These are phyloP conservation scores for Fusarium denticulatum DNA, from an alignment of 2,329 filamentous ascomycete genomes.

Conservation along the genomic window DNA sequence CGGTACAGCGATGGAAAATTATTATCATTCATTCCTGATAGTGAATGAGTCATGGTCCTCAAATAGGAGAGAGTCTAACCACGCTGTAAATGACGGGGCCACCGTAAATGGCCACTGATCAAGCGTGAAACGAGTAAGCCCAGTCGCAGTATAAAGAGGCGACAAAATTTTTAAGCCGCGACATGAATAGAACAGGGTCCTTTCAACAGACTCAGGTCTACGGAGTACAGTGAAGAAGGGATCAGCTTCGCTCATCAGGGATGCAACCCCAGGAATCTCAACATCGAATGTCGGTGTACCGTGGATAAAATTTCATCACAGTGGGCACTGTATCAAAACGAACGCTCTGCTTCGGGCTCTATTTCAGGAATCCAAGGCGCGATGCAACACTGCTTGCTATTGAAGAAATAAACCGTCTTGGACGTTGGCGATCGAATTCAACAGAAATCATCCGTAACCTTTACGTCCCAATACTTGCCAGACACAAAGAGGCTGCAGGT, in stretches of 20 bases:
- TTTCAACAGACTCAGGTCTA: slow-evolving; percentile 31
- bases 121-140: slow-evolving; percentile 10
- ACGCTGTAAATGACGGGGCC: background rate
- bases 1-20: background rate
- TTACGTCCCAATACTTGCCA: slow-evolving; percentile 12
- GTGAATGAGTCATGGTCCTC: slow-evolving; percentile 2
- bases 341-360: slow-evolving; percentile 14
- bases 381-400: slow-evolving; percentile 24
- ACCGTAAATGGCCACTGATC: slow-evolving; percentile 6
- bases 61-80: slow-evolving; percentile 7
- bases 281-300: slow-evolving; percentile 34
- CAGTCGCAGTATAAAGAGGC: slow-evolving; percentile 8
- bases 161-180: slow-evolving; percentile 15
- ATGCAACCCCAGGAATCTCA: slow-evolving; percentile 20
- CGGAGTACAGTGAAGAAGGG: slow-evolving; percentile 9
- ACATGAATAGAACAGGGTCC: slow-evolving; percentile 31
- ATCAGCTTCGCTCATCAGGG: slow-evolving; percentile 31
- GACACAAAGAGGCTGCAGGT: slow-evolving; percentile 29
- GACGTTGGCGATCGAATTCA: slow-evolving; percentile 12
- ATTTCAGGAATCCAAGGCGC: slow-evolving; percentile 12
- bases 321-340: slow-evolving; percentile 6
- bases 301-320: background rate
- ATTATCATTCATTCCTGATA: background rate
- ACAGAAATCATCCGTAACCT: slow-evolving; percentile 13
- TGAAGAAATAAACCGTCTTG: slow-evolving; percentile 17